Evolutionary conservation across 2,329 filamentous ascomycete species (phyloP).

Genomic region (Lithohypha guttulata): DNA sequence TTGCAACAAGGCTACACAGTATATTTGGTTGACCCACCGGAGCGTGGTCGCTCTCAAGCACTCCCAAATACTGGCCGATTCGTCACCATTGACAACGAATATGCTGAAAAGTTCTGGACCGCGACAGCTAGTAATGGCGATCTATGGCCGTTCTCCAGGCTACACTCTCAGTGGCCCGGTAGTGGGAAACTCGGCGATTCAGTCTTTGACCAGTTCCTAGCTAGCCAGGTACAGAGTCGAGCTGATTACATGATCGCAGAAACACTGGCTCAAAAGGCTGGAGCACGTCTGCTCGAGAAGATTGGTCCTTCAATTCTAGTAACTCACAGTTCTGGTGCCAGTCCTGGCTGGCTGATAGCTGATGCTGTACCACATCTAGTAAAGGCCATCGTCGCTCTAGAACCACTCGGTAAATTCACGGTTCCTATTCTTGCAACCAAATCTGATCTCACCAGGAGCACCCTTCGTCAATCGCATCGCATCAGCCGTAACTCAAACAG

Average conservation of each 20-base stretch:
- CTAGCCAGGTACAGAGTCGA: constrained; percentile 33
- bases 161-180: constrained; percentile 35
- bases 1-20: constrained; percentile 36
- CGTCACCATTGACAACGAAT: constrained; percentile 20
- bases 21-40: constrained; percentile 35
- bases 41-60: constrained; percentile 28
- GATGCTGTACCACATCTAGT: constrained; percentile 41
- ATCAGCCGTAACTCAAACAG: neutral
- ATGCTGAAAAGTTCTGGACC: constrained; percentile 25
- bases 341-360: constrained; percentile 38
- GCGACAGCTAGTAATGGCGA: constrained; percentile 26
- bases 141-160: constrained; percentile 32
- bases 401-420: constrained; percentile 46
- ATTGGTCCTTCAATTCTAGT: constrained; percentile 37
- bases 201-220: constrained; percentile 40
- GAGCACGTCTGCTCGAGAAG: constrained; percentile 33
- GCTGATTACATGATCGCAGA: constrained; percentile 24
- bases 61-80: constrained; percentile 18
- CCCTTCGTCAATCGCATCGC: constrained; percentile 4
- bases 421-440: too few relatives aligned
- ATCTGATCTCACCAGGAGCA: constrained; percentile 26
- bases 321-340: constrained; percentile 41
- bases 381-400: constrained; percentile 40
- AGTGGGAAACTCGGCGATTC: constrained; percentile 32
- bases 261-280: constrained; percentile 28